A percentile compares a stretch with the other conserved stretches of the same genome.
These are phyloP conservation scores for Priceomyces carsonii DNA, from an alignment of 805 yeast genomes.

Conservation along the genomic window DNA sequence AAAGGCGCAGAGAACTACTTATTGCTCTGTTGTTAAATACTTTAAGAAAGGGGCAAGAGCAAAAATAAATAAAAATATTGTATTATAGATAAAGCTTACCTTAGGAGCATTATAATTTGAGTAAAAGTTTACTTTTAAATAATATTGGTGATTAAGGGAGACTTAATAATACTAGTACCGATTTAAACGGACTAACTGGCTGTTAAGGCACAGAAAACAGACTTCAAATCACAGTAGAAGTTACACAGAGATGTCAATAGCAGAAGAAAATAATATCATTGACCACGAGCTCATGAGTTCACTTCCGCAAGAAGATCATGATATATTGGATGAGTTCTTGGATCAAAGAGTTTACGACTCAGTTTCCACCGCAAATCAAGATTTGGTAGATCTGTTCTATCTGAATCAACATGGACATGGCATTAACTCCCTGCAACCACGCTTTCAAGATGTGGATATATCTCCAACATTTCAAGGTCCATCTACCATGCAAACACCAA, in stretches of 20 bases:
- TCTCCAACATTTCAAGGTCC: neutral
- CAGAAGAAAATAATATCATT: slow-evolving; percentile 23
- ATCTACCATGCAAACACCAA: slow-evolving; percentile 1
- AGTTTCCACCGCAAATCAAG: slow-evolving; percentile 7
- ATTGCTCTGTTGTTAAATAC: no score
- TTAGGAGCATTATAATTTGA: no score
- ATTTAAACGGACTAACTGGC: no score
- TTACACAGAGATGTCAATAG: slow-evolving; percentile 15
- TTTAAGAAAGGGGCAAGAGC: no score
- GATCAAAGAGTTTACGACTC: slow-evolving; percentile 53
- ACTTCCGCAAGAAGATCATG: slow-evolving; percentile 36
- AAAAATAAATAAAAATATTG: no score
- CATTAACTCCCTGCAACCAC: slow-evolving; percentile 10
- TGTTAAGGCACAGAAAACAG: no score
- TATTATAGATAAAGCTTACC: no score
- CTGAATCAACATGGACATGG: slow-evolving; percentile 5
- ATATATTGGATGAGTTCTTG: slow-evolving; percentile 57
- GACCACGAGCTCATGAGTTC: slow-evolving; percentile 22
- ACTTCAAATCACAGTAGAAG: no score
- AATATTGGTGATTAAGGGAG: no score
- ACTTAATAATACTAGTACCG: no score
- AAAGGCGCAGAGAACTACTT: no score
- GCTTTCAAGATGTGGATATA: slow-evolving; percentile 3
- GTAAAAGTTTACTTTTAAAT: no score
- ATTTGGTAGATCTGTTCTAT: slow-evolving; percentile 18